Base-by-base conservation (phyloP, 192 early-diverging fungal species). In the Jimgerdemannia lactiflua region DNA sequence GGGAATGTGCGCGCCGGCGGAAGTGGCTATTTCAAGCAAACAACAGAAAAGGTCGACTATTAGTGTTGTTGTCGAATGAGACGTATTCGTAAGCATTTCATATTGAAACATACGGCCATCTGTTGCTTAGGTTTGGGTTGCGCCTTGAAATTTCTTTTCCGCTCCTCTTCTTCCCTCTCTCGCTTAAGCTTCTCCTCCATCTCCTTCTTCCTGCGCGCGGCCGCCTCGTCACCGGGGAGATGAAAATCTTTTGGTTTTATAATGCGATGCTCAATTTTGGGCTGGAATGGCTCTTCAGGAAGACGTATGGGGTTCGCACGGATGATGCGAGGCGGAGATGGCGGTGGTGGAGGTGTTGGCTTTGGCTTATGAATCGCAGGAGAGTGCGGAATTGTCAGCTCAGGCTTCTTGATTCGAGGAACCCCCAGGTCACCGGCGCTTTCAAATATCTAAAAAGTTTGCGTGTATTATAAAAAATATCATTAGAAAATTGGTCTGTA, bases 321-420 rank as follows among this genome's bases (percentile, higher is more conserved):
- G 19, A 39, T 67, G 67, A 67, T 67, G 20, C n/a, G 67, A 4
- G 67, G 67, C 40, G 19, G 67, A 17, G 40, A 67, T 67, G 40
- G 19, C 19, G 67, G 40, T 20, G n/a, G 67, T n/a, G 19, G 19
- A 41, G 67, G 67, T n/a, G 17, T 20, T n/a, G 67, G 17, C 40
- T 67, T 67, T 4, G 67, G 67, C 67, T 67, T 67, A 39, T 67
- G 67, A 67, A 67, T 67, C 7, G 67, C 40, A 67, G 67, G 67
- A 8, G 67, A 67, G 8, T 8, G 19, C 19, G 67, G 67, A 39
- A 67, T 17, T 7, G 67, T 67, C 67, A 67, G 20, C 17, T 20
- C 20, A 4, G 67, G 67, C 17, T 67, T 67, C 40, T 67, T 67
- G 20, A 67, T 41, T 8, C 67, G 19, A 39, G 67, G 67, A 20